Evolutionary conservation across 441 rosid genomes (phyloP).

Genomic region (Macaranga tanarius): DNA sequence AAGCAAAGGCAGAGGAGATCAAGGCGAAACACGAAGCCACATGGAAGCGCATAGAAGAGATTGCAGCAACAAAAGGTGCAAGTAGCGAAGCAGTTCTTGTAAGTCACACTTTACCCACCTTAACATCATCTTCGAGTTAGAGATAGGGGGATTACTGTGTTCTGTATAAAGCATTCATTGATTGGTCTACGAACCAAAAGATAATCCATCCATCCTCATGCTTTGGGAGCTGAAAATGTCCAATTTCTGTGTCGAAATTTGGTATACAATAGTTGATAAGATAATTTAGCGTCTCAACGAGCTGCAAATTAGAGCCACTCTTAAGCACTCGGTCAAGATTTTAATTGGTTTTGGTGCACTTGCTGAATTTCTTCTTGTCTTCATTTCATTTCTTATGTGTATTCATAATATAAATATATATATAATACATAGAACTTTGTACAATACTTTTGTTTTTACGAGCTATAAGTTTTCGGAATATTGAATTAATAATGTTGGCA

Average conservation of each 20-base stretch:
- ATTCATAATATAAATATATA: constrained; percentile 3
- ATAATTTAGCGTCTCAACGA: neutral
- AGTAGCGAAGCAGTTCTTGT: constrained; percentile 38
- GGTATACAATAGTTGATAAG: neutral
- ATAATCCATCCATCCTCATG: neutral
- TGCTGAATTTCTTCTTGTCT: neutral
- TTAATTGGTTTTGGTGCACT: constrained; percentile 12
- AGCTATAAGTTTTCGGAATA: too few species aligned
- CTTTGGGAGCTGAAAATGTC: constrained; percentile 8
- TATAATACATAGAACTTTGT: constrained; percentile 1
- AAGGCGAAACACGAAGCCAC: constrained; percentile 46
- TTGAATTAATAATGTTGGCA: too few species aligned
- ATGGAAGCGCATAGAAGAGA: constrained; percentile 67
- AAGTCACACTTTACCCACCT: constrained; percentile 6
- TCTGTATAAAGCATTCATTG: constrained; percentile 17
- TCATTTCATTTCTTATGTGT: constrained; percentile 3
- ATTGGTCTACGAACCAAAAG: constrained; percentile 14
- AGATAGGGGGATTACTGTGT: constrained; percentile 9
- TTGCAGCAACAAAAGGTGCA: constrained; percentile 45
- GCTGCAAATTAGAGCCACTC: constrained; percentile 5
- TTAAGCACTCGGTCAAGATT: too few species aligned
- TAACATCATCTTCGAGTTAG: constrained; percentile 24
- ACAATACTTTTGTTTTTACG: neutral
- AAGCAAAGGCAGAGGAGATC: constrained; percentile 42
- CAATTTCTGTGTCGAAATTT: neutral